Base-by-base conservation (phyloP, 495 filamentous ascomycete genomes). In the Daldinia loculata region DNA sequence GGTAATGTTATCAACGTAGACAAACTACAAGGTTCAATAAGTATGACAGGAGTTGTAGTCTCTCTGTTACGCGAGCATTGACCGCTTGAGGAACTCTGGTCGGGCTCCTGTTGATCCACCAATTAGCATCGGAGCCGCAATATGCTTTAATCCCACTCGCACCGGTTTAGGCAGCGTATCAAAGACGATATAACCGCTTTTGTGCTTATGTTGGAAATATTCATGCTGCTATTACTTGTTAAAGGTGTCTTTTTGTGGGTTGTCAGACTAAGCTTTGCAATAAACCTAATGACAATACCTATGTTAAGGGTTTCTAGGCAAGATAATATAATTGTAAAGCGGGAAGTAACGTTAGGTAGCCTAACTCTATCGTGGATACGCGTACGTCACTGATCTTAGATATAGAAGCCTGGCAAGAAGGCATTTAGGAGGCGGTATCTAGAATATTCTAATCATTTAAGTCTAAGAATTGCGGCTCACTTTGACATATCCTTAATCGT, bases 1-100 rank as follows among this genome's bases (percentile, higher is more conserved):
- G 2, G 22, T 51, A 56, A 48, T 15, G n/a, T 64, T 55, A 7
- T 61, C 51, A 6, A 55, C 48, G 27, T 61, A 70, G 12, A 70
- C 48, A 19, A 64, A 45, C 12, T 50, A 53, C 43, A 53, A 8
- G 55, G 53, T 9, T 8, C 2, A 52, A n/a, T 6, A 56, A 43
- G 22, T 29, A 22, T 14, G 22, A 45, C 4, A 45, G 4, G 5
- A 24, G 0, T 17, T 34, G 30, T 8, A 52, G 30, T 15, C 63
- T 43, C 4, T 14, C 32, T 24, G 9, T 30, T 12, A 22, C 41
- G 7, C 17, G 32, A 24, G 34, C 27, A 27, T 58, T 30, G 29
- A 29, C 52, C 7, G 41, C 62, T 27, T 51, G 55, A 11, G 55
- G 14, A 26, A 17, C 15, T 43, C 52, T 34, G 6, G 38, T 29